These are phyloP conservation scores for Nakazawaea wickerhamii DNA, from an alignment of 805 yeast species.

Conservation along the genomic window DNA sequence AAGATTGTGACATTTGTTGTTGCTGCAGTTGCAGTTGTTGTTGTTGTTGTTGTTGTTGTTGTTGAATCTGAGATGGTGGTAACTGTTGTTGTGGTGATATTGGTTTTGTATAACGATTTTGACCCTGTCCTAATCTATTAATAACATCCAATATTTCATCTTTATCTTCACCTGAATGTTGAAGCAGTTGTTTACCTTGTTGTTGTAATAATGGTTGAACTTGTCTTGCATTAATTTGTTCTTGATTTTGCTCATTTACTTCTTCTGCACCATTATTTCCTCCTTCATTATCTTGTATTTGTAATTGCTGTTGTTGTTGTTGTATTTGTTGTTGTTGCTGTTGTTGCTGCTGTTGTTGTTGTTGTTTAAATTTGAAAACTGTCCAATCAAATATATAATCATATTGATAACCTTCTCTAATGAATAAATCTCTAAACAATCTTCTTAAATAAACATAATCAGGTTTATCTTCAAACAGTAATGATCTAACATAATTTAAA, in stretches of 20 bases:
- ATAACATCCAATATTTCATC: conserved; percentile 17
- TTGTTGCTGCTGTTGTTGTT: conserved; percentile 41
- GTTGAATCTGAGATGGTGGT: background rate
- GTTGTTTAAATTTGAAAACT: conserved; percentile 66
- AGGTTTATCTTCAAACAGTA: conserved; percentile 94
- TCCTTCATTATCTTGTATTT: conserved; percentile 11
- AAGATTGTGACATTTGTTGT: conserved; percentile 7
- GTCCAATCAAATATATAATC: conserved; percentile 98
- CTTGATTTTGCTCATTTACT: conserved; percentile 1
- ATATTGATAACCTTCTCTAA: conserved; percentile 83
- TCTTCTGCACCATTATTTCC: conserved; percentile 12
- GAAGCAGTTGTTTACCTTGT: conserved; percentile 24
- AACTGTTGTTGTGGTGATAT: conserved; percentile 9
- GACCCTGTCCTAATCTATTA: conserved; percentile 15
- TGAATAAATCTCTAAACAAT: conserved; percentile 81
- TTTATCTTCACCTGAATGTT: conserved; percentile 20
- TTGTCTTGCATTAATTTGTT: conserved; percentile 11
- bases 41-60: conserved; percentile 9
- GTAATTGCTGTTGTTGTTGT: conserved; percentile 23
- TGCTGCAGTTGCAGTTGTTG: conserved; percentile 13
- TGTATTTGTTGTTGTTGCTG: conserved; percentile 18
- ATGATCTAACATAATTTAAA: conserved; percentile 81
- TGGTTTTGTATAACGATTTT: conserved; percentile 11
- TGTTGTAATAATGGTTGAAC: conserved; percentile 16
- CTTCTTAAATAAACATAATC: conserved; percentile 87